Percentiles rank a stretch among this genome's conserved stretches.
Conservation (phyloP, 805 yeast genomes). For the Vanderwaltozyma polyspora region DNA sequence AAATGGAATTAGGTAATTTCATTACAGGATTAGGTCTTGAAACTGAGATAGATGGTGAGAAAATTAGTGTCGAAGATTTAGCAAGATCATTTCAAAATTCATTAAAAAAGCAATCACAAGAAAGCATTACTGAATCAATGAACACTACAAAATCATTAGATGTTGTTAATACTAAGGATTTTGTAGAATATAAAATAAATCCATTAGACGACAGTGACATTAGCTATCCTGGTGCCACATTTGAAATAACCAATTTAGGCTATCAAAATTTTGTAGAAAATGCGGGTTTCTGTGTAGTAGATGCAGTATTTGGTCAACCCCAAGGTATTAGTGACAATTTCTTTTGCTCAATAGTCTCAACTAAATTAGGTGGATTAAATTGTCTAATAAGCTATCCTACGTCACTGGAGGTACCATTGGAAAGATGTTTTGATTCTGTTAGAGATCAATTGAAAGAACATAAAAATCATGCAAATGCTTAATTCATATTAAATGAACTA, state of each 20-base stretch:
- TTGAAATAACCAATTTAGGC: constrained; percentile 24
- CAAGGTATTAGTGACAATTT: constrained; percentile 18
- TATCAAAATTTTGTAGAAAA: constrained; percentile 9
- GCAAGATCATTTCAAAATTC: not conserved
- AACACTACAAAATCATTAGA: constrained; percentile 16
- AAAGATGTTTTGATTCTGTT: not conserved
- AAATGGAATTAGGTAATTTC: constrained; percentile 16
- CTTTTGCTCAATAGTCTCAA: constrained; percentile 14
- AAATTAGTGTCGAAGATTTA: not conserved
- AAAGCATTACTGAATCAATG: constrained; percentile 6
- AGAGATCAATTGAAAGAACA: not conserved
- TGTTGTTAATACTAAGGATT: constrained; percentile 10
- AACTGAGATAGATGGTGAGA: not conserved
- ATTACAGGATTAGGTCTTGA: constrained; percentile 10
- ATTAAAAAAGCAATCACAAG: not conserved
- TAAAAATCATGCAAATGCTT: too few species aligned
- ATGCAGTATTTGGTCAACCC: constrained; percentile 21
- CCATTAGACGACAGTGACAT: constrained; percentile 3
- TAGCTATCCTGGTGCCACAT: constrained; percentile 13
- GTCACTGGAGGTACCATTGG: constrained; percentile 1
- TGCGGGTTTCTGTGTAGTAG: constrained; percentile 8
- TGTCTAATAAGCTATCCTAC: constrained; percentile 16
- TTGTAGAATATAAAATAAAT: constrained; percentile 10
- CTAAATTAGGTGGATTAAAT: constrained; percentile 18
- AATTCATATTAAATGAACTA: too few species aligned